Evolutionary conservation across 257 asterid species (phyloP), one percentile per base, ranked within the genome.

Genomic region (Rauvolfia tetraphylla): DNA sequence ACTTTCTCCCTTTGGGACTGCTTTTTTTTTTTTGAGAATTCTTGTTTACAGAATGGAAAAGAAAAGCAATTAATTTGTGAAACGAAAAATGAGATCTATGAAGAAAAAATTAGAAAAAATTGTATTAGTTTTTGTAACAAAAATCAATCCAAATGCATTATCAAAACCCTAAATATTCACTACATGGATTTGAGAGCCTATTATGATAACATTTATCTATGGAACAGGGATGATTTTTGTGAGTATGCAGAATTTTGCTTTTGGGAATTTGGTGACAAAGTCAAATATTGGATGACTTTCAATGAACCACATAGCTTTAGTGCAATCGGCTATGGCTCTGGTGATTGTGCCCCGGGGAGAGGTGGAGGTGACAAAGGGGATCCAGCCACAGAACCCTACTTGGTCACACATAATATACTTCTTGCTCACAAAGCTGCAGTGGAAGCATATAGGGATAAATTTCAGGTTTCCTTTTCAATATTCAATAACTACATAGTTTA

Each of bases 211-310:
- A 20, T 22, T 5, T 6, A 18, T 41, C 14, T 34, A 31, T 31
- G 38, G 1, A 31, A 65, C 41, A 65, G 71, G 71, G 71, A 17
- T 1, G 74, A 70, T 48, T 70, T 70, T 70, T 3, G 5, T 6
- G 74, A 70, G 31, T 70, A 41, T 44, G 74, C 74, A 25, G 39
- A 70, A 7, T 44, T 65, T 29, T 65, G 71, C 71, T 65, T 65
- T 65, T 31, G 71, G 41, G 71, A 65, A 65, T 65, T 65, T 29
- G 71, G 71, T 34, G 71, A 65, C 46, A 65, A 39, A 34, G 71
- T 65, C 25, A 65, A 31, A 65, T 15, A 3, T 8, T 65, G 71
- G 71, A 34, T 11, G 5, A 65, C 71, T 13, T 65, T 65, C 44
- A 65, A 65, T 65, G 71, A 65, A 36, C 71, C 71, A 11, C 41